Conservation (phyloP, 2,329 filamentous ascomycete genomes). For the Venturia nashicola region DNA sequence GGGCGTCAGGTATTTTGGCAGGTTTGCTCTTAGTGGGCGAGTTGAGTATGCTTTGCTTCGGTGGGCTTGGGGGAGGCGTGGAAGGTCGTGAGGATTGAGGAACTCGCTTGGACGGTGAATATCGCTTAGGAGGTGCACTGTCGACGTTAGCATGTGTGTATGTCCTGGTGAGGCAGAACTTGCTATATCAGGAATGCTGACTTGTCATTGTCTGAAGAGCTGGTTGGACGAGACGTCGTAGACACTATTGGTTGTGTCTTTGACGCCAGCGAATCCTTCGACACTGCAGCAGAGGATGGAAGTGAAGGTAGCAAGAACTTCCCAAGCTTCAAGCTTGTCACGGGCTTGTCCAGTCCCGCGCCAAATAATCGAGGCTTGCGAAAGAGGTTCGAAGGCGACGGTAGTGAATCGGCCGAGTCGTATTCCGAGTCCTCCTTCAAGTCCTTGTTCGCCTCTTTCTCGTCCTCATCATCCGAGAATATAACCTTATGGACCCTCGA, state of each 20-base stretch:
- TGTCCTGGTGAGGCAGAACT: not conserved
- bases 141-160: not conserved
- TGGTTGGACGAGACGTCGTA: not conserved
- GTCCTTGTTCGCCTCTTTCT: not conserved
- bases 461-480: not conserved
- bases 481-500: not conserved
- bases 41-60: slow-evolving; percentile 20
- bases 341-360: not conserved
- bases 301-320: not conserved
- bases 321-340: not conserved
- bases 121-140: slow-evolving; percentile 2
- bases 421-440: not conserved
- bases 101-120: not conserved
- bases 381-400: not conserved
- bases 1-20: slow-evolving; percentile 38
- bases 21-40: slow-evolving; percentile 35
- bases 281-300: not conserved
- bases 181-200: slow-evolving; percentile 9
- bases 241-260: not conserved
- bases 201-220: slow-evolving; percentile 7
- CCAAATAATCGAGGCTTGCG: not conserved
- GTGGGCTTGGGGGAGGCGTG: slow-evolving; percentile 3
- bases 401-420: slow-evolving; percentile 1
- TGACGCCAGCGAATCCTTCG: not conserved
- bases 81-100: not conserved